Evolutionary conservation across 2,329 filamentous ascomycete species (phyloP).

Genomic region (Aaosphaeria pasadenensis): DNA sequence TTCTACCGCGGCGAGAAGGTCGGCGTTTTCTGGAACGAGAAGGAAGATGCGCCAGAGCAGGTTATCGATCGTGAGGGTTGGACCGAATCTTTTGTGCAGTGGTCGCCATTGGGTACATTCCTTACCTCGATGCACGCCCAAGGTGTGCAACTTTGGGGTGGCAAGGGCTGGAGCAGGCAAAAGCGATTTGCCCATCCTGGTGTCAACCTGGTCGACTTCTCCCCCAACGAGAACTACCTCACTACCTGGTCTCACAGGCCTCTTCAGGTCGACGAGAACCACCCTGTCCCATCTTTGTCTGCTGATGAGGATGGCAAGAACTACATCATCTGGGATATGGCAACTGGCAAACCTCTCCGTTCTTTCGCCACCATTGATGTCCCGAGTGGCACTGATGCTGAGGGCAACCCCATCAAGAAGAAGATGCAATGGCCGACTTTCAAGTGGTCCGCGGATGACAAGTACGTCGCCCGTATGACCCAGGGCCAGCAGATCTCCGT

Average conservation of each 20-base stretch:
- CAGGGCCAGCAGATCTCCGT: conserved; percentile 86
- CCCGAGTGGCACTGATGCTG: conserved; percentile 60
- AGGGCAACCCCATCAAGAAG: conserved; percentile 70
- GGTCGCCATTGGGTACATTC: conserved; percentile 93
- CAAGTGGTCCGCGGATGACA: conserved; percentile 98
- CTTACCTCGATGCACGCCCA: conserved; percentile 93
- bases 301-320: conserved; percentile 97
- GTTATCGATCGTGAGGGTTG: conserved; percentile 92
- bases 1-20: conserved; percentile 92
- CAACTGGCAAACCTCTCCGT: conserved; percentile 81
- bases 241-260: conserved; percentile 96
- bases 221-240: conserved; percentile 85
- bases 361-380: conserved; percentile 91
- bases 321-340: conserved; percentile 98
- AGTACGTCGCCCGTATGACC: conserved; percentile 90
- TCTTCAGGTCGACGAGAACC: conserved; percentile 86
- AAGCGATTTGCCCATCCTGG: conserved; percentile 93
- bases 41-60: conserved; percentile 82
- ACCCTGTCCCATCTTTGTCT: conserved; percentile 69
- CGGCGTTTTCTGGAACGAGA: conserved; percentile 97
- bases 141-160: conserved; percentile 97
- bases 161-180: conserved; percentile 81
- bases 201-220: conserved; percentile 95
- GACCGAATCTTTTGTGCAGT: conserved; percentile 98
- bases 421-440: conserved; percentile 98